Evolutionary conservation across 768 basidiomycete genomes (phyloP), one percentile per base, ranked within the genome.

Genomic region (Serpula lacrymans): DNA sequence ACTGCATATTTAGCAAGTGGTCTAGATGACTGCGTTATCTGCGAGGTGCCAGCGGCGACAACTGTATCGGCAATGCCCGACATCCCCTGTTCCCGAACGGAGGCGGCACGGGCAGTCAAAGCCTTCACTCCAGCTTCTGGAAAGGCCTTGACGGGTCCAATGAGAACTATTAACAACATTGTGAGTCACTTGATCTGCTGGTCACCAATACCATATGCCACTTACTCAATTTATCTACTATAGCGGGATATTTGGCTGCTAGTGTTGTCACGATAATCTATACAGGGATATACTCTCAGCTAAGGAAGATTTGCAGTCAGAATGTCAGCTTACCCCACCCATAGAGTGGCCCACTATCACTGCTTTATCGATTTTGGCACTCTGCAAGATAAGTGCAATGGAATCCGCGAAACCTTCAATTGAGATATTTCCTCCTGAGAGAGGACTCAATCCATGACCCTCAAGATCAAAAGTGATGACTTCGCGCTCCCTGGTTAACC

Each of bases 401-500:
- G 14, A 14, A n/a, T 33, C 6, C 31, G 31, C 31, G 20, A 14
- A 33, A n/a, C 31, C 31, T 14, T 33, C 31, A 18, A 33, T 33
- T 14, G 31, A 33, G 8, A 18, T 33, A n/a, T 33, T 6, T 6
- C 31, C 31, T n/a, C 7, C 31, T 6, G 14, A 9, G 27, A n/a
- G 14, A n/a, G 31, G 31, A 18, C 31, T 33, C 31, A 33, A 18
- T 8, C 31, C 31, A 18, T 33, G 31, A 6, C 31, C 31, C 31
- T 33, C 31, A n/a, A 33, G 31, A 33, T 33, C 31, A 14, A 33
- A 33, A 18, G 31, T 33, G 31, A 33, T 14, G n/a, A 33, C 31
- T 14, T 33, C 6, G 31, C n/a, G 31, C 6, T 6, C n/a, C 8
- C 14, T 18, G 7, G 14, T 6, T 6, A 33, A 6, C 6, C 31